Conservation (phyloP, 176 grass and related monocot species). For the Poa annua region DNA sequence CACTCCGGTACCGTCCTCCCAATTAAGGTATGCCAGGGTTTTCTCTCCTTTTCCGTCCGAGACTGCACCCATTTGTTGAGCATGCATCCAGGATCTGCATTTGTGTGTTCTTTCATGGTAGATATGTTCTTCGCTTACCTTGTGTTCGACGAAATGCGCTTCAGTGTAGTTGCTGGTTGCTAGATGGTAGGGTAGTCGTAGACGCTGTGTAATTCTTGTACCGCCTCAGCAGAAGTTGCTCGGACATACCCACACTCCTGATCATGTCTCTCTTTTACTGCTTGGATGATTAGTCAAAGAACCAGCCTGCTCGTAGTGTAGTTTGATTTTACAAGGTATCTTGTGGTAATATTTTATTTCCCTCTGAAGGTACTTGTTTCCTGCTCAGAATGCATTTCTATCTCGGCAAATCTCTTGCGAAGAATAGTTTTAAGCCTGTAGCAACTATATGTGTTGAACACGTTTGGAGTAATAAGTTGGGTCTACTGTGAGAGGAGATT, state of each 20-base stretch:
- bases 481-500: background rate
- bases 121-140: background rate
- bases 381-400: background rate
- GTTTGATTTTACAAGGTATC: background rate
- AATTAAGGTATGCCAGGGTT: constrained; percentile 50
- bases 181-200: background rate
- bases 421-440: background rate
- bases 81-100: background rate
- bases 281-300: background rate
- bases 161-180: background rate
- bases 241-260: background rate
- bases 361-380: background rate
- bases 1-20: constrained; percentile 80
- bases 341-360: background rate
- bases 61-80: background rate
- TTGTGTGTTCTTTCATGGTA: background rate
- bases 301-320: background rate
- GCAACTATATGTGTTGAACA: background rate
- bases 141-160: constrained; percentile 36
- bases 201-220: background rate
- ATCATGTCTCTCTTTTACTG: background rate
- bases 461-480: background rate
- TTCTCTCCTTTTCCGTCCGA: background rate
- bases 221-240: constrained; percentile 8
- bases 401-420: background rate